Percentiles rank a stretch among this genome's conserved stretches.
These are phyloP conservation scores for Anastatica hierochuntica DNA, from an alignment of 345 rosid species.

Conservation along the genomic window DNA sequence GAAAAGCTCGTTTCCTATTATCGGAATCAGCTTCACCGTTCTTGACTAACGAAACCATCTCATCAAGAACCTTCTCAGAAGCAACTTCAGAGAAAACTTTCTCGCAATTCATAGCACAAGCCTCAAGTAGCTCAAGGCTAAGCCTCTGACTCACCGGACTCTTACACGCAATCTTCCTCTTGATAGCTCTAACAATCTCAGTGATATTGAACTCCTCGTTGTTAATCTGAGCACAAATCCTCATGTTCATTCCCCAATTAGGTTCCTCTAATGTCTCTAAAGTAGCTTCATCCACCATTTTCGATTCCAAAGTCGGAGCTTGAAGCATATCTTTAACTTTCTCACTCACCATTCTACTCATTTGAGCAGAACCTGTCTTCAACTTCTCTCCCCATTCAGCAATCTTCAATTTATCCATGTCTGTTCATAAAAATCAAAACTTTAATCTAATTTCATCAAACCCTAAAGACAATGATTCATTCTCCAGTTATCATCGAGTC, in stretches of 20 bases:
- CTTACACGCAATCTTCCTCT: conserved; percentile 58
- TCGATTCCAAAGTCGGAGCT: conserved; percentile 64
- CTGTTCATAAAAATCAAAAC: background rate
- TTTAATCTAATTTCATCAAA: background rate
- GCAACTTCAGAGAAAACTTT: conserved; percentile 74
- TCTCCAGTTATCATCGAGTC: too few relatives aligned
- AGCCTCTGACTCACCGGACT: conserved; percentile 45
- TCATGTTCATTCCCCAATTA: conserved; percentile 84
- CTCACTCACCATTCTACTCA: conserved; percentile 66
- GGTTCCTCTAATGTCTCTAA: conserved; percentile 61
- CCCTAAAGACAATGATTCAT: conserved; percentile 2
- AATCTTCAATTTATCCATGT: conserved; percentile 62
- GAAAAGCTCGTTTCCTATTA: conserved; percentile 47
- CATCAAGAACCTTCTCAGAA: conserved; percentile 72
- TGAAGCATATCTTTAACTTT: conserved; percentile 81
- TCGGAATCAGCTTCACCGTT: conserved; percentile 39
- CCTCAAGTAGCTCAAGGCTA: conserved; percentile 72
- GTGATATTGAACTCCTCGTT: conserved; percentile 50
- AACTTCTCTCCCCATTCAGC: conserved; percentile 65
- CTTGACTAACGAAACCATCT: conserved; percentile 70
- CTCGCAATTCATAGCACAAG: conserved; percentile 66
- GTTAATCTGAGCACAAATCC: conserved; percentile 77
- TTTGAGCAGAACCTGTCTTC: conserved; percentile 71
- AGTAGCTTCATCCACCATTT: conserved; percentile 85
- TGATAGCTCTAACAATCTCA: conserved; percentile 59